Conservation (phyloP, 164 flowering plant species). For the Paratinospora sagittata region DNA sequence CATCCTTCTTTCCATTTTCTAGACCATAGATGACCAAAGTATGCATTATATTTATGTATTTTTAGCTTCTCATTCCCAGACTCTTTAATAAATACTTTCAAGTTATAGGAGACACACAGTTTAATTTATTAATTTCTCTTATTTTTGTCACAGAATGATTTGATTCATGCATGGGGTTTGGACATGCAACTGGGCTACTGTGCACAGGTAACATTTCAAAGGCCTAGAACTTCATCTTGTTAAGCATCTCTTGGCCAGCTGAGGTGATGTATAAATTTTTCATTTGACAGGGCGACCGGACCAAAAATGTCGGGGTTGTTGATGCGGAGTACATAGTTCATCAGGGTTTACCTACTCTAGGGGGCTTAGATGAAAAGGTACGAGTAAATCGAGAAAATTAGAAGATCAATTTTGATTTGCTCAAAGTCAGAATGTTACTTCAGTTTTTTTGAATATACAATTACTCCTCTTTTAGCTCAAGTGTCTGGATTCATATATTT, state of each 20-base stretch:
- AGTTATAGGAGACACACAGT: not conserved
- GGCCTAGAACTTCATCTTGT: not conserved
- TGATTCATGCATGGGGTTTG: constrained; percentile 96
- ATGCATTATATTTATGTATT: not conserved
- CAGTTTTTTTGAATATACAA: too few relatives aligned
- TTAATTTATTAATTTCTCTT: not conserved
- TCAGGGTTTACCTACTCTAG: constrained; percentile 74
- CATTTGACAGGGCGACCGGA: constrained; percentile 66
- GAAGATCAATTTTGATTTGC: not conserved
- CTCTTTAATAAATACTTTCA: not conserved
- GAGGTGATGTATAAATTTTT: not conserved
- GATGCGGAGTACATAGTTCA: constrained; percentile 80
- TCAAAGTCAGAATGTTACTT: not conserved
- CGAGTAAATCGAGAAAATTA: not conserved
- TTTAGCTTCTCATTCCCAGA: not conserved
- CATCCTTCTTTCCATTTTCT: not conserved
- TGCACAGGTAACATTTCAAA: constrained; percentile 53
- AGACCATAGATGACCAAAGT: not conserved
- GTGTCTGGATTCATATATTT: too few relatives aligned
- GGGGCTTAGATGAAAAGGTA: constrained; percentile 41
- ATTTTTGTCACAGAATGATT: constrained; percentile 58
- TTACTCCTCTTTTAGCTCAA: too few relatives aligned
- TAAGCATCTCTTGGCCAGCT: not conserved
- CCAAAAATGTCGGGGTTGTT: constrained; percentile 76
- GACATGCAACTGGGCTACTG: constrained; percentile 89